Percentiles rank a stretch among this genome's conserved stretches.
Conservation (phyloP, 345 rosid genomes). For the Eucalyptus pauciflora region DNA sequence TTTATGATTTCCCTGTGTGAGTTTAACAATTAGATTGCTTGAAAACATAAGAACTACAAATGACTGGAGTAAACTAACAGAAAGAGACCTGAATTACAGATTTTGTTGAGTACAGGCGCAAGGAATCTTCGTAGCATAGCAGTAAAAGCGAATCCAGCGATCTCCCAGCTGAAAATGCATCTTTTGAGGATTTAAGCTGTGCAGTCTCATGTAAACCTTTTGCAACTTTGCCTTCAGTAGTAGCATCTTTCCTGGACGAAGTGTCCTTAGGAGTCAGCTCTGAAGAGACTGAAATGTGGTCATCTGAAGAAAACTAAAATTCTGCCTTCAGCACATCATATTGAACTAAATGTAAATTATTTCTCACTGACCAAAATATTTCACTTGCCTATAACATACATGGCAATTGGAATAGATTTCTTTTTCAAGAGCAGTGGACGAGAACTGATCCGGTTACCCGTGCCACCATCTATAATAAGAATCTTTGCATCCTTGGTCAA, state of each 20-base stretch:
- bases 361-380: background rate
- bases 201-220: conserved; percentile 4
- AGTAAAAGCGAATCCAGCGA: conserved; percentile 18
- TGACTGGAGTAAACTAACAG: background rate
- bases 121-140: conserved; percentile 53
- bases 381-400: conserved; percentile 61
- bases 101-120: conserved; percentile 39
- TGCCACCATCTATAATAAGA: conserved; percentile 40
- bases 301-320: background rate
- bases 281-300: background rate
- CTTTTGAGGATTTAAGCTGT: conserved; percentile 13
- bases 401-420: conserved; percentile 38
- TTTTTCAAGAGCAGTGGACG: conserved; percentile 18
- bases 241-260: conserved; percentile 23
- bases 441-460: conserved; percentile 33
- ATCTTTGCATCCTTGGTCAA: conserved; percentile 55
- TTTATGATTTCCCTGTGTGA: conserved; percentile 38
- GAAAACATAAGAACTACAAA: background rate
- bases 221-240: conserved; percentile 18
- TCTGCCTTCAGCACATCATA: background rate
- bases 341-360: background rate
- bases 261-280: background rate
- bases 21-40: conserved; percentile 6
- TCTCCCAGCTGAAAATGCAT: conserved; percentile 16
- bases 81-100: conserved; percentile 51